phyloP scores from a whole-genome alignment of 139 green algal genomes.

The Ettlia oleoabundans region DNA sequence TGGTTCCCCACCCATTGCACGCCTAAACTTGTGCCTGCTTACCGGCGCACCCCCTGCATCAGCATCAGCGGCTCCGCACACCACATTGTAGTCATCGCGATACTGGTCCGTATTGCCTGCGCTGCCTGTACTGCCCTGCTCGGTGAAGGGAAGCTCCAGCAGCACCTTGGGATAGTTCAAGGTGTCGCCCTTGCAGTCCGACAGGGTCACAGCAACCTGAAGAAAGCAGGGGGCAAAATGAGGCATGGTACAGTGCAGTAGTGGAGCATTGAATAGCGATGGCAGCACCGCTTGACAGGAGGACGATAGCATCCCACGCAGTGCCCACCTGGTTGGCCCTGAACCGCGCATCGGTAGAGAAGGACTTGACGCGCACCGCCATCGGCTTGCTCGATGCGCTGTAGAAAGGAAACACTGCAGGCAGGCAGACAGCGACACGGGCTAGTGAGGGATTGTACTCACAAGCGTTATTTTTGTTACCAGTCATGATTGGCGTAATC shows the following conservation, averaged over 20 bases:
- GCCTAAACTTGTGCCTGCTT: neutral
- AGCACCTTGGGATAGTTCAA: conserved; percentile 52
- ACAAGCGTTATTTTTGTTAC: neutral
- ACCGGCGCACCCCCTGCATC: conserved; percentile 17
- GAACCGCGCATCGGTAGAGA: neutral
- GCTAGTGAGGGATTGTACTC: too few relatives aligned
- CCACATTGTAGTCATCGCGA: conserved; percentile 34
- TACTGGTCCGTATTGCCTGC: conserved; percentile 8
- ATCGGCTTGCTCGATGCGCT: conserved; percentile 2
- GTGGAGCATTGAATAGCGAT: neutral
- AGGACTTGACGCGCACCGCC: neutral
- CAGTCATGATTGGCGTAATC: too few relatives aligned
- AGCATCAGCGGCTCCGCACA: neutral
- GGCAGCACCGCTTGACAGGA: neutral
- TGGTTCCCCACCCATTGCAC: too few relatives aligned
- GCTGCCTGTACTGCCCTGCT: conserved; percentile 31
- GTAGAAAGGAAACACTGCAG: conserved; percentile 6
- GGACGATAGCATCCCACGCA: neutral
- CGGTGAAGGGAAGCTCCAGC: conserved; percentile 43
- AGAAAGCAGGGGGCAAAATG: neutral
- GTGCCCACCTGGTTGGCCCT: conserved; percentile 2
- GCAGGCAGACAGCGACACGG: too few relatives aligned
- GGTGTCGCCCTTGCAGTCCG: conserved; percentile 47
- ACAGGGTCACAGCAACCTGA: conserved; percentile 1
- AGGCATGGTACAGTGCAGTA: too few relatives aligned